These are phyloP conservation scores for Mucor lusitanicus DNA, from an alignment of 371 early-diverging fungal species.

Conservation along the genomic window DNA sequence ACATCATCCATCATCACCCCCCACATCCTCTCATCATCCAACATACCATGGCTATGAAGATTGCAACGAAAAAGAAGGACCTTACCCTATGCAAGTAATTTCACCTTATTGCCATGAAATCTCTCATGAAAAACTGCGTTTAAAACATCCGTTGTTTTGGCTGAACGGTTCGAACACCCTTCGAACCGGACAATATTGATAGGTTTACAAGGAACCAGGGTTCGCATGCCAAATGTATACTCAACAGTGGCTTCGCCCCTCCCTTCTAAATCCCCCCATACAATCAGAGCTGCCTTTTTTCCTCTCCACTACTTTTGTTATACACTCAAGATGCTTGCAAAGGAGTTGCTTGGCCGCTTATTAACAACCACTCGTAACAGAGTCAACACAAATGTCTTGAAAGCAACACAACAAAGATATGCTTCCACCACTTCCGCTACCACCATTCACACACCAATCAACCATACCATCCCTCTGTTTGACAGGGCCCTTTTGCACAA, in stretches of 20 bases:
- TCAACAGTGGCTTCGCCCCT: constrained; percentile 14
- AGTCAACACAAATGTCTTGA: background rate
- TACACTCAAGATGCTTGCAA: constrained; percentile 14
- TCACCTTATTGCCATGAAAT: constrained; percentile 8
- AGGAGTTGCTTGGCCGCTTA: constrained; percentile 11
- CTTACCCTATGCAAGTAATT: constrained; percentile 15
- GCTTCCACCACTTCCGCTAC: constrained; percentile 23
- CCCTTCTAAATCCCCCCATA: background rate
- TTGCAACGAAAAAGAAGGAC: constrained; percentile 30
- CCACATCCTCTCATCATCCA: background rate
- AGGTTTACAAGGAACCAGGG: constrained; percentile 10
- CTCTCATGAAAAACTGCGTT: background rate
- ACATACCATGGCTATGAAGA: constrained; percentile 25
- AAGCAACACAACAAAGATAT: constrained; percentile 7
- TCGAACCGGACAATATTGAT: background rate
- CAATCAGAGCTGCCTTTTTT: constrained; percentile 8
- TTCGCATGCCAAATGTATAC: background rate
- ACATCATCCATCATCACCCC: constrained; percentile 24
- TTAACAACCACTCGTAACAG: constrained; percentile 8
- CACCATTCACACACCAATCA: background rate
- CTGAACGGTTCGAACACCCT: background rate
- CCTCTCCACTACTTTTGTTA: background rate
- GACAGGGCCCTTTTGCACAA: constrained; percentile 15
- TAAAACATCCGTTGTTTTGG: background rate
- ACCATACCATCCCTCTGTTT: constrained; percentile 5